phyloP scores from a whole-genome alignment of 129 eudicot genomes.

The Artemisia tridentata region DNA sequence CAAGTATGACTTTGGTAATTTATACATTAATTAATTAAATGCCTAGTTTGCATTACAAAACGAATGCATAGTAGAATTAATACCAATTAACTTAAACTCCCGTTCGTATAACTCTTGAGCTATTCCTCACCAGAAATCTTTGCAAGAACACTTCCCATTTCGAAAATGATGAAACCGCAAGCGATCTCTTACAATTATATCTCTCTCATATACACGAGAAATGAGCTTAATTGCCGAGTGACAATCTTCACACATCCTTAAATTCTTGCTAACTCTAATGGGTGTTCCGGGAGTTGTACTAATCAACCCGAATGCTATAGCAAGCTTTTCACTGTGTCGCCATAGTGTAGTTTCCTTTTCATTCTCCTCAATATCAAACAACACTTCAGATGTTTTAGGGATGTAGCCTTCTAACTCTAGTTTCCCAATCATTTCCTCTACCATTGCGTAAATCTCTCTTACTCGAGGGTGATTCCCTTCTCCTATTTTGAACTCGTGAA shows the following conservation, averaged over 20 bases:
- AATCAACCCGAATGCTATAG: conserved; percentile 57
- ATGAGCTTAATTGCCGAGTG: conserved; percentile 49
- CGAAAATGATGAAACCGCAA: conserved; percentile 55
- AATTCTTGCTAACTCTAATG: conserved; percentile 51
- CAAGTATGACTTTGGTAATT: too few species aligned
- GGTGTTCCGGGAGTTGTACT: conserved; percentile 41
- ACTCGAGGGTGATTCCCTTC: conserved; percentile 48
- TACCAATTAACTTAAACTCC: too few species aligned
- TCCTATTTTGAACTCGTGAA: conserved; percentile 63
- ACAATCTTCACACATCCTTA: conserved; percentile 63
- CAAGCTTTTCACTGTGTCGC: conserved; percentile 65
- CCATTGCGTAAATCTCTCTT: conserved; percentile 37
- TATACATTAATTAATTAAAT: too few species aligned
- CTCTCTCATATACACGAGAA: conserved; percentile 51
- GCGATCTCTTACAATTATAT: conserved; percentile 60
- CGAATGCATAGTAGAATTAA: too few species aligned
- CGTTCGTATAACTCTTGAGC: background rate
- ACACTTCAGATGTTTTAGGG: conserved; percentile 45
- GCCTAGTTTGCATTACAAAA: too few species aligned
- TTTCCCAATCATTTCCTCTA: conserved; percentile 39
- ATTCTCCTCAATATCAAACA: conserved; percentile 54
- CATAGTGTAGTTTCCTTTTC: conserved; percentile 54
- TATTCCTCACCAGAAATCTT: conserved; percentile 52
- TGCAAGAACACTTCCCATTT: conserved; percentile 64
- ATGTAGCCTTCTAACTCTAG: conserved; percentile 40